Evolutionary conservation across 1,284 basidiomycete species (phyloP), one percentile per base, ranked within the genome.

Genomic region (Naganishia sp.): DNA sequence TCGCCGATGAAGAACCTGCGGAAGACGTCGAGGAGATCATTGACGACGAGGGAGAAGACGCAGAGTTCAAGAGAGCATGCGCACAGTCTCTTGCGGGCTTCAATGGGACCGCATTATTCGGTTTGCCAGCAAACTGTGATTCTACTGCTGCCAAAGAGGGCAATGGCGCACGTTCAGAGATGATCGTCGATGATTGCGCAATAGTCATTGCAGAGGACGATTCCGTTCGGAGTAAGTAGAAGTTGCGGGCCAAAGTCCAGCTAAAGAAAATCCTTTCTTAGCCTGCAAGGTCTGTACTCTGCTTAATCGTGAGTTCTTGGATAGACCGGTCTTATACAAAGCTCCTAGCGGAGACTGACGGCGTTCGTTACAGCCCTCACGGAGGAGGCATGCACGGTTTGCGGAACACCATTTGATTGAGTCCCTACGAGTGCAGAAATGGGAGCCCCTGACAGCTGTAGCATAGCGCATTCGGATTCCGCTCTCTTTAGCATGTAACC

Each of bases 221-320:
- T 28, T 32, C 32, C 13, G 47, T 51, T 9, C 58, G 42, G 18
- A 51, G 58, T 61, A 42, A 51, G 58, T 32, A 7, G 11, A 21
- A 49, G n/a, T n/a, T 23, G n/a, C 35, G 41, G 25, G 11, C 18
- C 10, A 35, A 4, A 4, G 25, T 35, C 25, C 25, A 39, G 10
- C n/a, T 31, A 35, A 41, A 13, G 10, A 18, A 35, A 7, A 28
- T 28, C 5, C 2, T 51, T 10, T 49, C 7, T 6, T 21, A 51
- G 32, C 58, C 25, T 49, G 58, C 47, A 49, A 61, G n/a, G 17
- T 41, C 18, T 61, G 58, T 21, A 61, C 58, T 49, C 42, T 61
- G 17, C 35, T 61, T 6, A 61, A 61, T 42, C 47, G 58, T 61
- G 39, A 61, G 15, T 49, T 21, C 9, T 10, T 5, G 9, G 28